A percentile compares a stretch with the other conserved stretches of the same genome.
Evolutionary conservation across 768 basidiomycete genomes (phyloP).

Genomic region (Pulveroboletus sp.): DNA sequence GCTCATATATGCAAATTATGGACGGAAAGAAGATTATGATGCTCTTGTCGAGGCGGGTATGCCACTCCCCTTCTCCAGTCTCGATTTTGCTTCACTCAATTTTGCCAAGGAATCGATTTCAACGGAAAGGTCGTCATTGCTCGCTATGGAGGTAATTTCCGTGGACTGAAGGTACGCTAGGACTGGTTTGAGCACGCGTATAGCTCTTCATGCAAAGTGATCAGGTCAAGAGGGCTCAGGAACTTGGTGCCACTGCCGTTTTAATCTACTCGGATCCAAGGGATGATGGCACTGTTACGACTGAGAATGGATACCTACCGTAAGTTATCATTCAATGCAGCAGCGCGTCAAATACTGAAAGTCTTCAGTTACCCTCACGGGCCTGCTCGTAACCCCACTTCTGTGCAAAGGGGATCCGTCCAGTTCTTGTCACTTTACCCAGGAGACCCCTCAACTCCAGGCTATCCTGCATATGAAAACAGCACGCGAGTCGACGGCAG

Average conservation of each 20-base stretch:
- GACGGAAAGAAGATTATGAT: conserved; percentile 60
- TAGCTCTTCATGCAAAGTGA: conserved; percentile 22
- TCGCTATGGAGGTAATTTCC: conserved; percentile 73
- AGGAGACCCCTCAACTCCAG: conserved; percentile 84
- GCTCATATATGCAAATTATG: conserved; percentile 54
- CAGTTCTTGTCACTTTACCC: conserved; percentile 65
- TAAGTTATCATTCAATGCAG: conserved; percentile 26
- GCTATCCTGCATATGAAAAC: conserved; percentile 80
- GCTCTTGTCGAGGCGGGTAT: conserved; percentile 47
- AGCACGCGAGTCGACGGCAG: conserved; percentile 55
- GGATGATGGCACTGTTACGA: conserved; percentile 80
- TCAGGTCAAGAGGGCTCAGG: conserved; percentile 80
- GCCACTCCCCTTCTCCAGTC: not conserved
- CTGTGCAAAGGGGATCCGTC: conserved; percentile 84
- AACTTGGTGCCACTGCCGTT: conserved; percentile 77
- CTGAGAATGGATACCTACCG: conserved; percentile 68
- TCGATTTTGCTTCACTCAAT: not conserved
- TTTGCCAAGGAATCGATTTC: conserved; percentile 53
- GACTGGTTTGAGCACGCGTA: conserved; percentile 2
- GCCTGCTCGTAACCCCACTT: conserved; percentile 80
- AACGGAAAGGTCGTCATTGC: conserved; percentile 75
- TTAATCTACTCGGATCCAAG: conserved; percentile 85
- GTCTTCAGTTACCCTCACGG: conserved; percentile 52
- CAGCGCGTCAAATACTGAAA: not conserved
- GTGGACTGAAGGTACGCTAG: conserved; percentile 78